Percentiles rank a stretch among this genome's conserved stretches.
Conservation (phyloP, 2,329 filamentous ascomycete genomes). For the Diaporthe sp. region DNA sequence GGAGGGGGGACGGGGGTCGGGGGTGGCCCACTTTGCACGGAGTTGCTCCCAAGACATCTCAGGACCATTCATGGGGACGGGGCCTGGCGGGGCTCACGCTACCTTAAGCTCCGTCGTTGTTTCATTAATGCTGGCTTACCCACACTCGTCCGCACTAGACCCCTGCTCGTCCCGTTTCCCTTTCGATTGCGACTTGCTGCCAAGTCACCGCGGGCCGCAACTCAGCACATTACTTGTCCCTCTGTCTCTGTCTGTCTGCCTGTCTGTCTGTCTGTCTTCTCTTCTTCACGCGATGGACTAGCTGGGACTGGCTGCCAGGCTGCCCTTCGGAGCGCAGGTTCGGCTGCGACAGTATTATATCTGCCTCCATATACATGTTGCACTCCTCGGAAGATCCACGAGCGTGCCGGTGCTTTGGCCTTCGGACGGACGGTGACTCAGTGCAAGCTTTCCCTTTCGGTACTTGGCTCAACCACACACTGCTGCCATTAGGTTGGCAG, state of each 20-base stretch:
- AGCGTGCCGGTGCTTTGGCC: conserved; percentile 7
- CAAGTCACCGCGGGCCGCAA: conserved; percentile 28
- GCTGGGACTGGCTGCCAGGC: background rate
- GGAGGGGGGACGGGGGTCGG: background rate
- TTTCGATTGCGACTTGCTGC: conserved; percentile 22
- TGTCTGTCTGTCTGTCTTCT: too few relatives aligned
- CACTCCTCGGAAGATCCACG: background rate
- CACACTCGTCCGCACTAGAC: conserved; percentile 32
- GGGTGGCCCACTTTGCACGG: conserved; percentile 10
- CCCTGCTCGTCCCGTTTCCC: conserved; percentile 28
- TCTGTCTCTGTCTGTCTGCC: background rate
- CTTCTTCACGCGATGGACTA: background rate
- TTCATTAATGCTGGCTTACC: conserved; percentile 35
- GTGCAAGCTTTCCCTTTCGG: conserved; percentile 10
- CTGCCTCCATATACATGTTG: background rate
- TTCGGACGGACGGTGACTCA: background rate
- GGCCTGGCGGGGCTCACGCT: conserved; percentile 34
- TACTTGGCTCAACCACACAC: conserved; percentile 2
- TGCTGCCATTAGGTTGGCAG: conserved; percentile 1
- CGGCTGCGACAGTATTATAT: background rate
- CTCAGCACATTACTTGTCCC: background rate
- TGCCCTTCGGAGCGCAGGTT: background rate
- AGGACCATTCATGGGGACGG: conserved; percentile 31
- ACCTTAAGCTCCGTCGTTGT: conserved; percentile 37
- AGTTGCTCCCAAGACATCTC: conserved; percentile 29